phyloP scores from a whole-genome alignment of 108 stramenopile species.

The Stephanodiscus triporus region DNA sequence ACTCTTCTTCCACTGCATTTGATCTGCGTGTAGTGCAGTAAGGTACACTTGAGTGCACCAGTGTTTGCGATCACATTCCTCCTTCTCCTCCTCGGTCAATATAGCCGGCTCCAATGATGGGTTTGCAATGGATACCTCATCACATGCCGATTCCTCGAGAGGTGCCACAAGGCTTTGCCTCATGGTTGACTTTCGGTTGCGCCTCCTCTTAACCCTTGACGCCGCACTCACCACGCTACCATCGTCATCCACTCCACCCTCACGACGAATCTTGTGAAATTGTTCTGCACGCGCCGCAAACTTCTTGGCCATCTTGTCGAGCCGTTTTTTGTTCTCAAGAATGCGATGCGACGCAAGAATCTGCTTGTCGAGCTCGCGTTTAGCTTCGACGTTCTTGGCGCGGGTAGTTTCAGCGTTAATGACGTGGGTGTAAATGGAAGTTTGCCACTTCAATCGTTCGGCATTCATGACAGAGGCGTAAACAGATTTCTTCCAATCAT shows the following conservation, averaged over 20 bases:
- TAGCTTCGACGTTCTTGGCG: conserved; percentile 28
- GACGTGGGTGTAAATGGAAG: conserved; percentile 33
- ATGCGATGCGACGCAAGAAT: conserved; percentile 32
- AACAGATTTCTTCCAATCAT: conserved; percentile 39
- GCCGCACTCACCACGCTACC: conserved; percentile 36
- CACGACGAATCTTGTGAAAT: conserved; percentile 45
- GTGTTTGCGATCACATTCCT: not conserved
- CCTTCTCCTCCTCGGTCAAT: not conserved
- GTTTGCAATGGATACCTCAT: not conserved
- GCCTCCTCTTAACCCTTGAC: conserved; percentile 34
- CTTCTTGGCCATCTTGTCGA: conserved; percentile 41
- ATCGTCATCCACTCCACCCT: conserved; percentile 35
- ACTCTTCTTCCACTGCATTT: conserved; percentile 21
- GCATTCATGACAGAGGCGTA: conserved; percentile 39
- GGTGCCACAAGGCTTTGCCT: not conserved
- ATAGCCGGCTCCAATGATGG: not conserved
- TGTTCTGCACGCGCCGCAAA: conserved; percentile 46
- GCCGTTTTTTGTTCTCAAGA: conserved; percentile 32
- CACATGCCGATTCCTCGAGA: conserved; percentile 1
- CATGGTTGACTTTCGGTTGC: conserved; percentile 33
- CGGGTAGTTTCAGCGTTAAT: conserved; percentile 40
- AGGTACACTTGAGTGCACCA: conserved; percentile 19
- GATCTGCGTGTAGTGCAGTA: conserved; percentile 3
- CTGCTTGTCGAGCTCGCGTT: conserved; percentile 30
- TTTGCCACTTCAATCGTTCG: conserved; percentile 41